Evolutionary conservation across 208 protist species (phyloP), one percentile per base, ranked within the genome.

Genomic region (Acanthamoeba polyphaga): DNA sequence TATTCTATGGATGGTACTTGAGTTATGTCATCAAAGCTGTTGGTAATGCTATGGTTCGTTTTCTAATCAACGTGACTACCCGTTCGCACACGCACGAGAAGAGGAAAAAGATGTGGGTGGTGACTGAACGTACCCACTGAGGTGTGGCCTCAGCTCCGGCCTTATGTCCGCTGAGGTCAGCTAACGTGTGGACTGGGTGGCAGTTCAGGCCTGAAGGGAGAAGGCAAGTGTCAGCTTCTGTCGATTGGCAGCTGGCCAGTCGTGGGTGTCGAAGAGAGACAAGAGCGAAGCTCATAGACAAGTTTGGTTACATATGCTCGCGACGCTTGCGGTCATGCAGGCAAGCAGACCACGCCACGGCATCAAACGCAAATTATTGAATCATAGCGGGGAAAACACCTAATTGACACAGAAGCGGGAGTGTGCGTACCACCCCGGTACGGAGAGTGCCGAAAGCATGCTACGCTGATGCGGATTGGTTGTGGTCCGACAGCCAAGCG

Each of bases 1-100:
- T 82, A 82, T 82, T 82, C 74, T 82, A 82, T 82, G 74, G 74
- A 82, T 82, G 74, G 74, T 82, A 82, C 74, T 82, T 82, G 29
- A 82, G 74, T 82, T 82, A 51, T 46, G 74, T 82, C 74, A 53
- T 82, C 74, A 82, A 82, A 46, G 32, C 46, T 82, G 74, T 82
- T 82, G 74, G 74, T 82, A 72, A 29, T 46, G 46, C 74, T 82
- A 82, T 53, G 74, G 32, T 46, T 82, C n/a, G 34, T 53, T 82
- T 46, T 82, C 38, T 82, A 82, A 82, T 82, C 74, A 82, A 27
- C 29, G 74, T 82, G 22, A 82, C 29, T 53, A 29, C 64, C 66
- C 7, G 3, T 38, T 62, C 12, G 24, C 66, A 0, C 29, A 27
- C 24, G 66, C 7, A 72, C 9, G 19, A 72, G 24, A 38, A 38